phyloP scores from a whole-genome alignment of 225 moss, liverwort and hornwort species.

The Ulota crispa region DNA sequence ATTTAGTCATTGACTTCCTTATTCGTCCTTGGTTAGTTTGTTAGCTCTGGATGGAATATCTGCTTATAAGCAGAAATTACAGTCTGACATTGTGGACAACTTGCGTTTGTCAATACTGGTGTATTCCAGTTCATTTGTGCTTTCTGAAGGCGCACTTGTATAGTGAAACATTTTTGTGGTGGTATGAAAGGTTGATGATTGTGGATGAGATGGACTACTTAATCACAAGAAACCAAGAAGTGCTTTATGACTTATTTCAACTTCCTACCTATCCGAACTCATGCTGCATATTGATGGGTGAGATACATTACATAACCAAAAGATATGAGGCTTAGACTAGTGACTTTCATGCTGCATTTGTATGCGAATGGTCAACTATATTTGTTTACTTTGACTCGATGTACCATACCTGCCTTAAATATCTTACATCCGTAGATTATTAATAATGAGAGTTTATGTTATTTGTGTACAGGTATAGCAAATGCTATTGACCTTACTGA shows the following conservation, averaged over 20 bases:
- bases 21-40: background rate
- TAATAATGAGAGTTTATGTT: conserved; percentile 13
- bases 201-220: conserved; percentile 99
- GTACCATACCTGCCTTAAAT: background rate
- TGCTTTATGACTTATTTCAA: conserved; percentile 84
- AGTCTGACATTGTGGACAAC: background rate
- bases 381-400: background rate
- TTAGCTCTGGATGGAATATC: background rate
- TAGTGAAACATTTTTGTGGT: conserved; percentile 19
- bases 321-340: conserved; percentile 15
- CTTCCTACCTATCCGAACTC: conserved; percentile 73
- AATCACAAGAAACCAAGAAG: conserved; percentile 85
- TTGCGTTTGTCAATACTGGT: background rate
- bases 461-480: conserved; percentile 64
- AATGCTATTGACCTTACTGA: conserved; percentile 95
- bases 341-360: background rate
- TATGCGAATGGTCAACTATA: conserved; percentile 9
- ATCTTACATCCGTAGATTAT: background rate
- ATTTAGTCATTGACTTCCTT: conserved; percentile 16
- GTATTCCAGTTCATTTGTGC: background rate
- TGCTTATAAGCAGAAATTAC: conserved; percentile 9
- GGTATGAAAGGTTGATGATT: conserved; percentile 68
- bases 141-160: background rate
- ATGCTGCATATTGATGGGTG: conserved; percentile 80
- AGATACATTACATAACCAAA: background rate